phyloP scores from a whole-genome alignment of 345 rosid genomes.

The Orychophragmus violaceus region DNA sequence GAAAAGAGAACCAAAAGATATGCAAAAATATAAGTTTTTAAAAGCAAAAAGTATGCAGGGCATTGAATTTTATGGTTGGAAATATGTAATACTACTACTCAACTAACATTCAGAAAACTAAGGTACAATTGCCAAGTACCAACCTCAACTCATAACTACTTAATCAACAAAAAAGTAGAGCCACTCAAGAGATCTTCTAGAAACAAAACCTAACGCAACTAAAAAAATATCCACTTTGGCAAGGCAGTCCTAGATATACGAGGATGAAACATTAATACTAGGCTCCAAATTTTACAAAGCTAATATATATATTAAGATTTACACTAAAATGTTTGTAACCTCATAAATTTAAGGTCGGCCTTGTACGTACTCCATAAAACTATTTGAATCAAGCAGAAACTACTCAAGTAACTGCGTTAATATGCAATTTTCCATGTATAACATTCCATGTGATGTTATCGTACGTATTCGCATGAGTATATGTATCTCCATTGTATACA shows the following conservation, averaged over 20 bases:
- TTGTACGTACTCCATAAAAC: too few relatives aligned
- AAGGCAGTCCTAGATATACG: too few relatives aligned
- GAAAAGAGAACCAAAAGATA: too few relatives aligned
- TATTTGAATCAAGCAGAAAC: background rate
- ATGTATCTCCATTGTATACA: background rate
- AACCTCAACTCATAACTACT: constrained; percentile 24
- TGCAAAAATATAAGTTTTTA: background rate
- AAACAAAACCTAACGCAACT: background rate
- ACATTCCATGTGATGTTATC: background rate
- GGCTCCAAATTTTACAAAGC: too few relatives aligned
- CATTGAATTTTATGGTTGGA: constrained; percentile 1
- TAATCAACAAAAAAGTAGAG: constrained; percentile 4
- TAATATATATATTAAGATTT: too few relatives aligned
- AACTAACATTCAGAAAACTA: constrained; percentile 9
- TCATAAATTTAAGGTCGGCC: too few relatives aligned
- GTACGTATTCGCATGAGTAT: background rate
- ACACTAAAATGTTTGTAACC: too few relatives aligned
- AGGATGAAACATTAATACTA: too few relatives aligned
- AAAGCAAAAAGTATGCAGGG: background rate
- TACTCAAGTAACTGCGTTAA: background rate
- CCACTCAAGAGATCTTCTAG: constrained; percentile 11
- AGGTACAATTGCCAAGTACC: background rate
- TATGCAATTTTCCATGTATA: background rate
- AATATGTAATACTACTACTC: background rate
- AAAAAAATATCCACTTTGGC: background rate